Evolutionary conservation across 1,284 basidiomycete species (phyloP), one percentile per base, ranked within the genome.

Genomic region (Malassezia nana): DNA sequence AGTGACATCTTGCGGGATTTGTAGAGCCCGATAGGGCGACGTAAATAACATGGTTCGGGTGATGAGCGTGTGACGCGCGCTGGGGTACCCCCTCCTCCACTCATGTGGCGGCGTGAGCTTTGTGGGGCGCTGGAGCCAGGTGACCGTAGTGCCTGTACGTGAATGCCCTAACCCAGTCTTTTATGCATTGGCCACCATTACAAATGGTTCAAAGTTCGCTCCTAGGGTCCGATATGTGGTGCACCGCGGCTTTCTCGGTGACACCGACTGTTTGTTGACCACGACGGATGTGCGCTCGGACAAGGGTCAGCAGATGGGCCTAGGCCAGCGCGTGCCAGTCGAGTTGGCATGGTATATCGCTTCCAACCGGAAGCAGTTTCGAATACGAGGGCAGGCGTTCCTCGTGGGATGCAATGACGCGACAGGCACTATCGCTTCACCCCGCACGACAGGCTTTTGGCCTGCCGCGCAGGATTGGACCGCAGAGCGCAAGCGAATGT

Each of bases 41-140:
- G 55, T 58, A 55, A 64, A 63, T 39, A 64, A 53, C 62, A 63
- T 64, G 35, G 53, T 62, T n/a, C n/a, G n/a, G n/a, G n/a, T n/a
- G n/a, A n/a, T n/a, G n/a, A n/a, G n/a, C n/a, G n/a, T n/a, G n/a
- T n/a, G n/a, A n/a, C n/a, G n/a, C n/a, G n/a, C n/a, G n/a, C n/a
- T n/a, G n/a, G n/a, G n/a, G n/a, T n/a, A n/a, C n/a, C n/a, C n/a
- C n/a, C n/a, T n/a, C n/a, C 22, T 16, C 33, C n/a, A 43, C 22
- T 30, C 6, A 29, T 31, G 25, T 55, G 53, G 53, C 43, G 49
- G 18, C 32, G n/a, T 1, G 16, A 33, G 13, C 13, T 55, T 3
- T 31, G 39, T 13, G 26, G 30, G 15, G 32, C 42, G 7, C 29
- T 55, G 10, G 20, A 18, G 15, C 10, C 20, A 6, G 26, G 25